These are phyloP conservation scores for Cyathus pygmaeus DNA, from an alignment of 1,284 basidiomycete species.

Conservation along the genomic window DNA sequence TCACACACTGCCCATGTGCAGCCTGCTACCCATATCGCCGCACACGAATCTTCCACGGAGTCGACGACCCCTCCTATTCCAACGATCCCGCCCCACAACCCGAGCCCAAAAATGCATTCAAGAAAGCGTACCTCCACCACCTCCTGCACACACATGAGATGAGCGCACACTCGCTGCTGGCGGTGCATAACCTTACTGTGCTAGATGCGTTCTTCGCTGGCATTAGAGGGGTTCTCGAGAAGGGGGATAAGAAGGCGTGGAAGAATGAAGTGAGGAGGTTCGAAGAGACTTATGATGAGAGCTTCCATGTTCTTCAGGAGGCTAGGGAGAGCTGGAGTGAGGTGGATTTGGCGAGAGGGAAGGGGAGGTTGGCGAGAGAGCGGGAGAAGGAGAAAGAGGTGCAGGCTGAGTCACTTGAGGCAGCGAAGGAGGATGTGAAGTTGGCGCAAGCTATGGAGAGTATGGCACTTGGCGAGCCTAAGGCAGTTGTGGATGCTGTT, in stretches of 20 bases:
- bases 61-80: constrained; percentile 47
- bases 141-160: constrained; percentile 88
- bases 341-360: constrained; percentile 74
- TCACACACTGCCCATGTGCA: constrained; percentile 62
- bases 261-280: constrained; percentile 63
- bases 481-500: no score
- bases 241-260: constrained; percentile 19
- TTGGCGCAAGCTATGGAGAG: no score
- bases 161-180: constrained; percentile 79
- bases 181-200: constrained; percentile 67
- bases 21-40: constrained; percentile 69
- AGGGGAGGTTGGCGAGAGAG: constrained; percentile 71
- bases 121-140: constrained; percentile 84
- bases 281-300: constrained; percentile 59
- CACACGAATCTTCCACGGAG: constrained; percentile 59
- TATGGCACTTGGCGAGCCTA: no score
- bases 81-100: constrained; percentile 10
- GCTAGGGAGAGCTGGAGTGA: constrained; percentile 65
- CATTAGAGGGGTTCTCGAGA: constrained; percentile 56
- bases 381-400: no score
- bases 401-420: no score
- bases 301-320: constrained; percentile 25
- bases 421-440: no score
- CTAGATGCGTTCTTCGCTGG: constrained; percentile 61
- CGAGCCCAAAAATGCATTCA: constrained; percentile 50